A percentile compares a stretch with the other conserved stretches of the same genome.
These are phyloP conservation scores for Clitocybe nebularis DNA, from an alignment of 1,284 basidiomycete species.

Conservation along the genomic window DNA sequence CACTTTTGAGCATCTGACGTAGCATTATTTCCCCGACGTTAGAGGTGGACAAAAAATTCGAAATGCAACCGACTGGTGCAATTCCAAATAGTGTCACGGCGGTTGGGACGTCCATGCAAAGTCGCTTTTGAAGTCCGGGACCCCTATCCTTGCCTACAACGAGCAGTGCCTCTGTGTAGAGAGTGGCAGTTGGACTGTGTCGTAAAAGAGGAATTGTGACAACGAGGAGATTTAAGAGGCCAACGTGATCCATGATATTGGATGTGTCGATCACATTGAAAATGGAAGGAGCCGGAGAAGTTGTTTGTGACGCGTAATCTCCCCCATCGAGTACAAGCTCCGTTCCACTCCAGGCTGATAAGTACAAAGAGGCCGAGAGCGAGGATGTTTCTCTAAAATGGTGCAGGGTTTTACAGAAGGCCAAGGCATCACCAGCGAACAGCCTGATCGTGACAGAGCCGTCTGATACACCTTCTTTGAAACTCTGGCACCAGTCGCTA, in stretches of 20 bases:
- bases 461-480: conserved; percentile 15
- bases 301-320: conserved; percentile 25
- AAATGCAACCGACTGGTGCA: conserved; percentile 34
- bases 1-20: no score
- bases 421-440: conserved; percentile 30
- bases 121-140: conserved; percentile 25
- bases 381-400: conserved; percentile 16
- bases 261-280: conserved; percentile 51
- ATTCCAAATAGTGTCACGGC: conserved; percentile 38
- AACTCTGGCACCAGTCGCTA: conserved; percentile 31
- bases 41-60: conserved; percentile 36
- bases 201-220: conserved; percentile 34
- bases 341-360: conserved; percentile 33
- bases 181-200: conserved; percentile 22
- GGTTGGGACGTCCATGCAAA: conserved; percentile 34
- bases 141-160: conserved; percentile 21
- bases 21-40: conserved; percentile 39
- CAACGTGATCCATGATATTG: conserved; percentile 42
- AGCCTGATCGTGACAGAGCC: conserved; percentile 20
- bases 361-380: conserved; percentile 24
- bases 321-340: conserved; percentile 29
- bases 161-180: conserved; percentile 42
- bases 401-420: conserved; percentile 26
- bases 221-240: conserved; percentile 43
- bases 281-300: conserved; percentile 23